These are phyloP conservation scores for Musa acuminata DNA, from an alignment of 176 grass and related monocot species.

Conservation along the genomic window DNA sequence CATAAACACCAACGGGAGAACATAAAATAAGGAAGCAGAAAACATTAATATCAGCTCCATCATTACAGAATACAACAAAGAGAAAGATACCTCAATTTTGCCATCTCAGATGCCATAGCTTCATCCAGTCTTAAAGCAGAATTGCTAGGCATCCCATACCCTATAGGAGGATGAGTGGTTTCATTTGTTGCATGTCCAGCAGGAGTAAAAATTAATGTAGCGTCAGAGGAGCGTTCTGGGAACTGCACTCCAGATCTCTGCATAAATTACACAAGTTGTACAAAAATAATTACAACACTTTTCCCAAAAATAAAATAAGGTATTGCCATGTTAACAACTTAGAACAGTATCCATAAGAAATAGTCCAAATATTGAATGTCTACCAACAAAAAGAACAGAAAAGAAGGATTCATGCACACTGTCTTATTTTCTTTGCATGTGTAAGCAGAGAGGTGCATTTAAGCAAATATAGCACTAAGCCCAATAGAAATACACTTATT, in stretches of 20 bases:
- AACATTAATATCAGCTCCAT: neutral
- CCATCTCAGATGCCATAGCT: constrained; percentile 58
- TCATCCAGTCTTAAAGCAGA: constrained; percentile 57
- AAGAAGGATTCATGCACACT: too few species aligned
- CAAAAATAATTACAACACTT: neutral
- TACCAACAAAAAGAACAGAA: too few species aligned
- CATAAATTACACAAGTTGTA: neutral
- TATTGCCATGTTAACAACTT: neutral
- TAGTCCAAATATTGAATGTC: too few species aligned
- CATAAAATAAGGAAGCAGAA: constrained; percentile 4
- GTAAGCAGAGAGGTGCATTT: too few species aligned
- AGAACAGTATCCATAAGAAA: neutral
- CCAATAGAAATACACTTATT: too few species aligned
- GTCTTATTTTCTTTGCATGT: too few species aligned
- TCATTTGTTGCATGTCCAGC: constrained; percentile 11
- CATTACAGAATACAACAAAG: neutral
- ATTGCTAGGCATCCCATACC: constrained; percentile 49
- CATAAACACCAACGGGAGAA: neutral
- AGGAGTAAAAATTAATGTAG: constrained; percentile 60
- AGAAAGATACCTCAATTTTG: constrained; percentile 44
- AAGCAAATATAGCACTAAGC: too few species aligned
- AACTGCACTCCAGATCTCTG: constrained; percentile 67
- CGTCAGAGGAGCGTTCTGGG: constrained; percentile 44
- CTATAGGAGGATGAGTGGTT: constrained; percentile 25
- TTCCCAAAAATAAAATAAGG: neutral